Conservation (phyloP, 768 basidiomycete genomes). For the Heimioporus sp. region DNA sequence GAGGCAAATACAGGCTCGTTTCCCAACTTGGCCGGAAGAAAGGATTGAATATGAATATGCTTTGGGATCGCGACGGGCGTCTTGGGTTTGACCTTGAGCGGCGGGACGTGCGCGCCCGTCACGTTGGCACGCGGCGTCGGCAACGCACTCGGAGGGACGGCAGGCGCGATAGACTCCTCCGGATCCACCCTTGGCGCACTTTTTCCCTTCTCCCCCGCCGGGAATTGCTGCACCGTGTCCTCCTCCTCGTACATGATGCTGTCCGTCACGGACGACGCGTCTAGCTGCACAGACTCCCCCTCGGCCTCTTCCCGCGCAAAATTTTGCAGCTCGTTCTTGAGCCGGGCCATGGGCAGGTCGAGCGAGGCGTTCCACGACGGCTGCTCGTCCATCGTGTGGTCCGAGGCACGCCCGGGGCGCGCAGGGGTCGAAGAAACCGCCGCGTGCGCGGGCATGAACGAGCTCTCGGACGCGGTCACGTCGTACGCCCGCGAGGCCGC, state of each 20-base stretch:
- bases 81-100: constrained; percentile 55
- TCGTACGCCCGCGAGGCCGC: constrained; percentile 24
- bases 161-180: constrained; percentile 47
- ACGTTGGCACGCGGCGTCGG: constrained; percentile 38
- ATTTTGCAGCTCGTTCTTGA: constrained; percentile 60
- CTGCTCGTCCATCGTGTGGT: constrained; percentile 44
- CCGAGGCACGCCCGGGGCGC: constrained; percentile 26
- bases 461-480: constrained; percentile 57
- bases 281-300: constrained; percentile 27
- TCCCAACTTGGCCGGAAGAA: constrained; percentile 67
- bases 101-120: constrained; percentile 38
- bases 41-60: constrained; percentile 58
- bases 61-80: constrained; percentile 53
- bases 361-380: constrained; percentile 73
- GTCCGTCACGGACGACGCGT: constrained; percentile 19
- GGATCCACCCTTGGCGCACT: constrained; percentile 42
- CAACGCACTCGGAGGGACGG: constrained; percentile 21
- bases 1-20: constrained; percentile 51
- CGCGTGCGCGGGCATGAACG: constrained; percentile 73
- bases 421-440: constrained; percentile 76
- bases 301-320: constrained; percentile 42
- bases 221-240: constrained; percentile 23
- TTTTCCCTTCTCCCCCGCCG: constrained; percentile 42
- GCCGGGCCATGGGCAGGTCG: constrained; percentile 69
- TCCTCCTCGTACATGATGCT: constrained; percentile 33